Base-by-base conservation (phyloP, 148 eudicot genomes). In the Silene uniflora region DNA sequence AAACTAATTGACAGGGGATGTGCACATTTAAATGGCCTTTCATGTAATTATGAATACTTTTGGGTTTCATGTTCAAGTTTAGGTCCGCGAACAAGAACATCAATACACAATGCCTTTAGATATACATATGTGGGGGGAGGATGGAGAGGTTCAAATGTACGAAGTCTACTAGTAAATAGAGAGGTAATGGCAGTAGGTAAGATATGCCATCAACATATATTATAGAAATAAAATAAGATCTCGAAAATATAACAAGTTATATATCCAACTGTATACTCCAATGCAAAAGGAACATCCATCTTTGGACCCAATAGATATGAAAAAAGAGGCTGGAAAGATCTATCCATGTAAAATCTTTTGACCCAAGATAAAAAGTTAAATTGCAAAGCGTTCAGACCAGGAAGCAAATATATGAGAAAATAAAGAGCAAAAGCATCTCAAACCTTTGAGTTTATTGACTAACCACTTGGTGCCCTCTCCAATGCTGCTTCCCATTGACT, bases 391-490 rank as follows among this genome's bases (percentile, higher is more conserved):
- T 2, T 13, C 23, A 67, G 25, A 55, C 19, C 32, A 62, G 22
- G 9, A 49, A 64, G 59, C 67, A 73, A 52, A 32, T 32, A 32
- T 32, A 32, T 32, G 4, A 1, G 4, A 1, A 32, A 2, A 32
- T 2, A 32, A 14, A 27, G 59, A 62, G 62, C 7, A 71, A 72
- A 82, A 77, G 83, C 74, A 82, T 47, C n/a, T 76, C 92, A 62
- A 78, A 93, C 98, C 98, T 91, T 86, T 91, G 67, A 94, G 22
- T 82, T 91, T 94, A 84, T 90, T 92, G 42, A 91, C 89, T 72
- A 94, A 58, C 98, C 95, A 90, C 76, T 86, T 89, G 60, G 93
- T 82, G 75, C 96, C 82, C 69, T 90, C 92, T 71, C 88, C 90
- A 73, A 94, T 91, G 86, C 92, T 94, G 86, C 82, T 90, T 70